Evolutionary conservation across 129 eudicot genomes (phyloP).

Genomic region (Glebionis coronaria): DNA sequence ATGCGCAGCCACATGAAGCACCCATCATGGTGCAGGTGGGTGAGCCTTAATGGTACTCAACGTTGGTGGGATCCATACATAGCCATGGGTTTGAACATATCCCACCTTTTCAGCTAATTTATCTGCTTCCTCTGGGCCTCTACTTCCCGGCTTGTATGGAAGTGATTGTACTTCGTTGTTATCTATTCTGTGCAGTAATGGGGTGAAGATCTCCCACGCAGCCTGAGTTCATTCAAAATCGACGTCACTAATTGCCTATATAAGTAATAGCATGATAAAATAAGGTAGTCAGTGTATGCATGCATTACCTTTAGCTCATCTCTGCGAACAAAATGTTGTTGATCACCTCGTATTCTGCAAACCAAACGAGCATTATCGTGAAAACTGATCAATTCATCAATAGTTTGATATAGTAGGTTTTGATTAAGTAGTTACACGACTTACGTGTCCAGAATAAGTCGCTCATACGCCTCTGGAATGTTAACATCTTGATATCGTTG

Average conservation of each 20-base stretch:
- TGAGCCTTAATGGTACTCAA: constrained; percentile 5
- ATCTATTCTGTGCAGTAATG: constrained; percentile 84
- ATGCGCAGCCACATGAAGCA: neutral
- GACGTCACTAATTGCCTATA: neutral
- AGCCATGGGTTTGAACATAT: constrained; percentile 87
- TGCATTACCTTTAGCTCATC: constrained; percentile 76
- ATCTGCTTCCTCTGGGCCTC: constrained; percentile 90
- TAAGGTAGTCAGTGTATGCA: constrained; percentile 13
- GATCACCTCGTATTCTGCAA: constrained; percentile 86
- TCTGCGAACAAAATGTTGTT: constrained; percentile 95
- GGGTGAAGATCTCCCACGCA: constrained; percentile 97
- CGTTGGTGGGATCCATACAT: constrained; percentile 84
- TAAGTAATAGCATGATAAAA: neutral
- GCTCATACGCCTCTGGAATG: constrained; percentile 95
- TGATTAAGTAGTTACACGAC: neutral
- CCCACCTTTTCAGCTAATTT: constrained; percentile 63
- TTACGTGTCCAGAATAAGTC: constrained; percentile 92
- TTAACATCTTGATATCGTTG: constrained; percentile 73
- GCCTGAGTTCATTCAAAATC: constrained; percentile 40
- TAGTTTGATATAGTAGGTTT: neutral
- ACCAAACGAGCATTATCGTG: constrained; percentile 12
- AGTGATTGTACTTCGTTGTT: constrained; percentile 50
- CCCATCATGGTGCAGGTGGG: neutral
- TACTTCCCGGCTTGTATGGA: constrained; percentile 76
- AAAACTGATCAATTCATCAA: neutral